Conservation (phyloP, 768 basidiomycete genomes). For the Mycena olivaceomarginata region DNA sequence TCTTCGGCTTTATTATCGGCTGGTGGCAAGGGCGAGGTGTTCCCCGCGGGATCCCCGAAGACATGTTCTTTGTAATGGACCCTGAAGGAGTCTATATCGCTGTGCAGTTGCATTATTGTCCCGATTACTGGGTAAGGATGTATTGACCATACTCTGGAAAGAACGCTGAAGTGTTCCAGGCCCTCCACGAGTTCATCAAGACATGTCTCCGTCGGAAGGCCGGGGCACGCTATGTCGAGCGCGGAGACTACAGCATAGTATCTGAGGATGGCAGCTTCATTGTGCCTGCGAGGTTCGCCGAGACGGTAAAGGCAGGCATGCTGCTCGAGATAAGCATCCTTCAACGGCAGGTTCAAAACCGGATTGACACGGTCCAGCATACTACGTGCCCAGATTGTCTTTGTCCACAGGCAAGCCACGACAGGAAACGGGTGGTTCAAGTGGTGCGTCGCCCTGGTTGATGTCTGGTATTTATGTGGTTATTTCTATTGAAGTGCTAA, state of each 20-base stretch:
- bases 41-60: too few relatives aligned
- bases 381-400: not conserved
- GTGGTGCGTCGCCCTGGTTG: not conserved
- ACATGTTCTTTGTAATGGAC: too few relatives aligned
- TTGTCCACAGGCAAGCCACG: not conserved
- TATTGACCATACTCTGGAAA: not conserved
- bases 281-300: not conserved
- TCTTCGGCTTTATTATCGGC: too few relatives aligned
- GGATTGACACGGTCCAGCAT: not conserved
- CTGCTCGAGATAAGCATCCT: constrained; percentile 1
- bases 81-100: too few relatives aligned
- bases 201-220: not conserved
- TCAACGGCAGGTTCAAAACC: not conserved
- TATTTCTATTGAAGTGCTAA: not conserved
- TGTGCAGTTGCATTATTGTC: too few relatives aligned
- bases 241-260: not conserved
- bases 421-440: not conserved
- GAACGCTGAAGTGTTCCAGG: not conserved
- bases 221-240: not conserved
- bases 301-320: not conserved
- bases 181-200: not conserved
- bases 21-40: too few relatives aligned
- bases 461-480: not conserved
- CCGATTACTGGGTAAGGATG: too few relatives aligned
- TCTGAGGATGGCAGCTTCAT: not conserved